Evolutionary conservation across 2,329 filamentous ascomycete species (phyloP).

Genomic region (Nakataea oryzae): DNA sequence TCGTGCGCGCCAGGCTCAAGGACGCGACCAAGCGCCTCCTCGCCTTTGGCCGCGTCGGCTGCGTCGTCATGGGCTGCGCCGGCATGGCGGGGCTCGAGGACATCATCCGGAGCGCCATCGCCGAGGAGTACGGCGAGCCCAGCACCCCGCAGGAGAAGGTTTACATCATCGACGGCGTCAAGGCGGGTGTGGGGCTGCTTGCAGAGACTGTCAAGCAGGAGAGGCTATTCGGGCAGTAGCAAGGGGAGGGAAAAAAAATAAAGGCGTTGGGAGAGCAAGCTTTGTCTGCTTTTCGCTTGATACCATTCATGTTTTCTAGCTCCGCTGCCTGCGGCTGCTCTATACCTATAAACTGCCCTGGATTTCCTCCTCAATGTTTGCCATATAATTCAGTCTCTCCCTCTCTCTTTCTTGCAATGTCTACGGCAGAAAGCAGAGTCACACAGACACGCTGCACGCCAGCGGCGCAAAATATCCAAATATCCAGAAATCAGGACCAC

Average conservation of each 20-base stretch:
- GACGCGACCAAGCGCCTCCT: constrained; percentile 61
- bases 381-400: background rate
- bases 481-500: no score
- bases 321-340: background rate
- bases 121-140: constrained; percentile 48
- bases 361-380: background rate
- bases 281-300: background rate
- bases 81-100: constrained; percentile 82
- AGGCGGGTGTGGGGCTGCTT: constrained; percentile 54
- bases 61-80: constrained; percentile 77
- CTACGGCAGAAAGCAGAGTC: no score
- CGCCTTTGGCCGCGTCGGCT: constrained; percentile 42
- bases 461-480: no score
- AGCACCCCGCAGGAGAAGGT: constrained; percentile 36
- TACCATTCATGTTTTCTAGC: background rate
- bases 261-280: no score
- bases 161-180: constrained; percentile 70
- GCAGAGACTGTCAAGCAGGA: constrained; percentile 40
- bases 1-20: constrained; percentile 56
- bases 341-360: background rate
- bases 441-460: no score
- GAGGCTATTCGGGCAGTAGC: constrained; percentile 20
- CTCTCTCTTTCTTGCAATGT: no score
- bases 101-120: constrained; percentile 60
- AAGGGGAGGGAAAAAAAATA: no score